Conservation (phyloP, 495 filamentous ascomycete species). For the Penicillium samsonianum region DNA sequence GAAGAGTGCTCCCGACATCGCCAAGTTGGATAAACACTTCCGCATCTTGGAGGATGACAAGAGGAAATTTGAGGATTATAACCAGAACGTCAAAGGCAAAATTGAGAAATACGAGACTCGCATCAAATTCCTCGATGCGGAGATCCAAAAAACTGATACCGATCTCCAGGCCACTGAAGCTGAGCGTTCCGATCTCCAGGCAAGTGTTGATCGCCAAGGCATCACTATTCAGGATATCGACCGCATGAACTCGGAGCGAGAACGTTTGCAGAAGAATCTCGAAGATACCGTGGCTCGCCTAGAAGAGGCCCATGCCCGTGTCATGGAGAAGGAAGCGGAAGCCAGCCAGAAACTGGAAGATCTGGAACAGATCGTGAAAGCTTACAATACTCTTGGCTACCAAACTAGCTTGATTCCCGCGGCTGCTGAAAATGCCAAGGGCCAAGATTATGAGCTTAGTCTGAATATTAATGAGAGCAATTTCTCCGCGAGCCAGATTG, state of each 20-base stretch:
- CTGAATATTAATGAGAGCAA: constrained; percentile 74
- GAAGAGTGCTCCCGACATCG: constrained; percentile 77
- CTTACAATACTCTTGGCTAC: constrained; percentile 91
- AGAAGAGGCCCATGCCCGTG: constrained; percentile 78
- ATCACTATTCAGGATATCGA: constrained; percentile 97
- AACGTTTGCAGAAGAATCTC: constrained; percentile 82
- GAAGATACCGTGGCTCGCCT: constrained; percentile 71
- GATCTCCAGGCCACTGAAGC: constrained; percentile 80
- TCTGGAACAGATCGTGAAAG: constrained; percentile 79
- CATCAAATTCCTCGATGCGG: constrained; percentile 73
- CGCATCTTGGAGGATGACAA: constrained; percentile 88
- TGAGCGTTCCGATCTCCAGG: constrained; percentile 76
- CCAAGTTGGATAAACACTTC: constrained; percentile 78
- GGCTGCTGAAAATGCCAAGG: constrained; percentile 81
- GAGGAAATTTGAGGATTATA: constrained; percentile 90
- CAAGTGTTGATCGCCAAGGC: constrained; percentile 84
- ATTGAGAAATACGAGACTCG: constrained; percentile 79
- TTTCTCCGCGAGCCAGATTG: constrained; percentile 74
- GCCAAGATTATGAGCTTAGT: constrained; percentile 76
- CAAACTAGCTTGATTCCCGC: constrained; percentile 86
- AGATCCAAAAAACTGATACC: constrained; percentile 71
- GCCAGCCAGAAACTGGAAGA: constrained; percentile 83
- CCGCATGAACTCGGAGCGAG: constrained; percentile 93
- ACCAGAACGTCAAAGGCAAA: constrained; percentile 72
- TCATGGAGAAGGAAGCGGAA: constrained; percentile 80